Evolutionary conservation across 257 asterid genomes (phyloP), one percentile per base, ranked within the genome.

Genomic region (Fraxinus pennsylvanica): DNA sequence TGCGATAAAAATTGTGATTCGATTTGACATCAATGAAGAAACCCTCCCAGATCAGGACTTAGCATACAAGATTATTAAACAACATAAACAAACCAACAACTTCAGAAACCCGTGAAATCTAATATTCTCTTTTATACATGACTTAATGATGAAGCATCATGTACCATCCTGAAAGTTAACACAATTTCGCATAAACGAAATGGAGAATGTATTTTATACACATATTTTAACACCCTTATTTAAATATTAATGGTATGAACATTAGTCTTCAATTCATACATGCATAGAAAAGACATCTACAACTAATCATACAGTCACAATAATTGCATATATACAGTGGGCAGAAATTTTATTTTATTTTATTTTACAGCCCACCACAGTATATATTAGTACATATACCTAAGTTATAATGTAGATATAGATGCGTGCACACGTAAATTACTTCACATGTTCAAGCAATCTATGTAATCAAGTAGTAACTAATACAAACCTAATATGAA

Each of bases 401-500:
- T 41, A 25, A 52, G 33, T 50, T 59, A 59, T n/a, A n/a, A 71
- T 71, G 29, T 15, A 65, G 66, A 22, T 52, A 80, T 32, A 29
- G 36, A 76, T 47, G 63, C 69, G 47, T 17, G 35, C 19, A 29
- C 33, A 69, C 41, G 9, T 32, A 69, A 19, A 66, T 39, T 36
- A 41, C 69, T 68, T 41, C 12, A 50, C 70, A 47, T 54, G 45
- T 63, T 14, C 21, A 73, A 6, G 27, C 61, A 29, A 27, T 29
- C 75, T 43, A 61, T 33, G 39, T 22, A 43, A 41, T 57, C 67
- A 43, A 36, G 59, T 17, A 57, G 65, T 29, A 71, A 39, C 45
- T 25, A 59, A 69, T 14, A 25, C 69, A 52, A n/a, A 59, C 52
- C 45, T 12, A 57, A 43, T 69, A 65, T 47, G 66, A 76, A 76